Conservation (phyloP, 2,329 filamentous ascomycete genomes). For the Neurospora sp. region DNA sequence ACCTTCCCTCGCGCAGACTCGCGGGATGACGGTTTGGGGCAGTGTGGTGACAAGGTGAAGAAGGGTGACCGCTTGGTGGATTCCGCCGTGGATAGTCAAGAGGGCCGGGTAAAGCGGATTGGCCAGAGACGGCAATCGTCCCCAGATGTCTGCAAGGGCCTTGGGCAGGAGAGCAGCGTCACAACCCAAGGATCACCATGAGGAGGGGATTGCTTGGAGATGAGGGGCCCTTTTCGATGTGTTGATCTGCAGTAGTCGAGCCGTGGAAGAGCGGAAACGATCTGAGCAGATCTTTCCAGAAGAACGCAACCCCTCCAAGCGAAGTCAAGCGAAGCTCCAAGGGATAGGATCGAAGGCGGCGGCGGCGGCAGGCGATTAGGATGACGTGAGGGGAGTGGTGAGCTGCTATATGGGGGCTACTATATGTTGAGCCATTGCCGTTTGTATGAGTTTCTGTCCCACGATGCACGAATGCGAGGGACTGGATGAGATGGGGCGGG, state of each 20-base stretch:
- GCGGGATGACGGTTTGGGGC: background rate
- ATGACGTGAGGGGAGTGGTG: background rate
- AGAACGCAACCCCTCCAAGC: background rate
- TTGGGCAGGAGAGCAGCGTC: background rate
- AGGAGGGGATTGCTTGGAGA: background rate
- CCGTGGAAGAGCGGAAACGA: background rate
- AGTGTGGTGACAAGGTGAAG: background rate
- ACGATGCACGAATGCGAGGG: background rate
- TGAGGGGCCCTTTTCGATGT: background rate
- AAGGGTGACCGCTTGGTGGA: background rate
- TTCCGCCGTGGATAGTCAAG: background rate
- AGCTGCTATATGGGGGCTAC: background rate
- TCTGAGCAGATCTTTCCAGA: background rate
- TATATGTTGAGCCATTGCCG: background rate
- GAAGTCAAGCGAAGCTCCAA: background rate
- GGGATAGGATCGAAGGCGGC: background rate
- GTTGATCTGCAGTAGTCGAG: background rate
- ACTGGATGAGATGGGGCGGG: background rate
- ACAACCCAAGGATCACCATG: background rate
- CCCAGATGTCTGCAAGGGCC: background rate
- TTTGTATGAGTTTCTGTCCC: background rate
- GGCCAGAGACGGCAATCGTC: background rate
- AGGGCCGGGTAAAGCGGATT: background rate
- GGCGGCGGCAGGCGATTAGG: background rate
- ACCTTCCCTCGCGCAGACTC: background rate